These are phyloP conservation scores for Eustoma russellianum DNA, from an alignment of 257 asterid genomes.

Conservation along the genomic window DNA sequence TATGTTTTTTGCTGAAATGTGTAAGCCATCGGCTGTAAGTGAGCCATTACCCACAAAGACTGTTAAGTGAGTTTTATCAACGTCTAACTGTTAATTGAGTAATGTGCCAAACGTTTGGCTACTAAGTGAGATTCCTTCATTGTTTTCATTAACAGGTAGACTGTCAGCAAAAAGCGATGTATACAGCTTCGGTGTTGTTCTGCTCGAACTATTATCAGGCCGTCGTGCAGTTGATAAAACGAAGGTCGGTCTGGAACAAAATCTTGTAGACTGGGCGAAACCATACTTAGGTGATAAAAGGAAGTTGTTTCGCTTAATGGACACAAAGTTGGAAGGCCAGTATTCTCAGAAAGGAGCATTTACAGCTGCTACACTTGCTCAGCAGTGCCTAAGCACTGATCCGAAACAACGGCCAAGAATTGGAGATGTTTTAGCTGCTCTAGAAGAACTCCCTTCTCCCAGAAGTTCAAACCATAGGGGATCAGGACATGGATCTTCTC, in stretches of 20 bases:
- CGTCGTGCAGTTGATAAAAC: constrained; percentile 61
- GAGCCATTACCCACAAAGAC: too few species aligned
- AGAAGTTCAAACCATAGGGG: constrained; percentile 24
- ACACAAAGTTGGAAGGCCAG: constrained; percentile 64
- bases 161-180: constrained; percentile 67
- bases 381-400: constrained; percentile 50
- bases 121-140: too few species aligned
- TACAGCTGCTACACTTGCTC: constrained; percentile 51
- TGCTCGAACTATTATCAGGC: constrained; percentile 61
- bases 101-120: too few species aligned
- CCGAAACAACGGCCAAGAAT: constrained; percentile 62
- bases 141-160: constrained; percentile 43
- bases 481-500: constrained; percentile 14
- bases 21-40: too few species aligned
- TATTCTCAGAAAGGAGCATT: constrained; percentile 72
- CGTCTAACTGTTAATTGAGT: too few species aligned
- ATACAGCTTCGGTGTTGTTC: constrained; percentile 76
- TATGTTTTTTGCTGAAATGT: too few species aligned
- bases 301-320: constrained; percentile 64
- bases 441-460: constrained; percentile 51
- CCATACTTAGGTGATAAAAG: constrained; percentile 63
- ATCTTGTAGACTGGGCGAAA: constrained; percentile 76
- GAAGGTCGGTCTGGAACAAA: constrained; percentile 51
- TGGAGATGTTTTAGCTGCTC: constrained; percentile 48
- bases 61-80: too few species aligned